Evolutionary conservation across 192 early-diverging fungal species (phyloP).

Genomic region (Linderina pennispora): DNA sequence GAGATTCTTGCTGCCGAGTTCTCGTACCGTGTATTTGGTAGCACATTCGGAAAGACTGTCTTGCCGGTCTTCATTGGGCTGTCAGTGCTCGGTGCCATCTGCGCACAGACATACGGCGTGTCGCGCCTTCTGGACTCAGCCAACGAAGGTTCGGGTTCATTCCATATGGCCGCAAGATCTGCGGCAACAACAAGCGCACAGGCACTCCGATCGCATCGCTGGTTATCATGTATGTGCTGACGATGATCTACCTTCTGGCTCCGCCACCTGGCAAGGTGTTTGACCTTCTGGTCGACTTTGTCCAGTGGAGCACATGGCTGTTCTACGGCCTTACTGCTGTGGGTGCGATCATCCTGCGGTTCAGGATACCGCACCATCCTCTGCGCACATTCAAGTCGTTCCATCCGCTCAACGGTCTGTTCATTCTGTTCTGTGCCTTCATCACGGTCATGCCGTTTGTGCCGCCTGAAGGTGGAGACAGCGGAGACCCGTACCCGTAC

Average conservation of each 20-base stretch:
- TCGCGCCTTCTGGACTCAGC: constrained; percentile 50
- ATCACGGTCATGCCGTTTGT: constrained; percentile 54
- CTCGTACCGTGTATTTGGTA: constrained; percentile 51
- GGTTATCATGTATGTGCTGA: constrained; percentile 38
- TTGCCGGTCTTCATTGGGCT: constrained; percentile 51
- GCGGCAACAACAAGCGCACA: constrained; percentile 36
- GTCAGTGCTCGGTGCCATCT: constrained; percentile 48
- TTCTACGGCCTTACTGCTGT: constrained; percentile 53
- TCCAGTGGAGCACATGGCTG: constrained; percentile 56
- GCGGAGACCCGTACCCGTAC: constrained; percentile 37
- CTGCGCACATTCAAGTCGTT: constrained; percentile 48
- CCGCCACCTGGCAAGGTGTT: constrained; percentile 57
- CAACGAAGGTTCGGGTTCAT: constrained; percentile 49
- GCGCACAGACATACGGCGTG: constrained; percentile 48
- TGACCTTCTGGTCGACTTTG: constrained; percentile 54
- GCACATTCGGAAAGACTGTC: constrained; percentile 39
- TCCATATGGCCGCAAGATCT: constrained; percentile 40
- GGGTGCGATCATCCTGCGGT: constrained; percentile 49
- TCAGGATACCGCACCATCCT: constrained; percentile 27
- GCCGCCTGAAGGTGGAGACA: constrained; percentile 24
- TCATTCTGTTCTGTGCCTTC: constrained; percentile 49
- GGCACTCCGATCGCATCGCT: constrained; percentile 44
- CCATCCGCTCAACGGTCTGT: constrained; percentile 42
- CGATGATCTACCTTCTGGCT: constrained; percentile 48
- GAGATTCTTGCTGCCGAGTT: constrained; percentile 56